Conservation (phyloP, 2,329 filamentous ascomycete species). For the Hypocreales sp. region DNA sequence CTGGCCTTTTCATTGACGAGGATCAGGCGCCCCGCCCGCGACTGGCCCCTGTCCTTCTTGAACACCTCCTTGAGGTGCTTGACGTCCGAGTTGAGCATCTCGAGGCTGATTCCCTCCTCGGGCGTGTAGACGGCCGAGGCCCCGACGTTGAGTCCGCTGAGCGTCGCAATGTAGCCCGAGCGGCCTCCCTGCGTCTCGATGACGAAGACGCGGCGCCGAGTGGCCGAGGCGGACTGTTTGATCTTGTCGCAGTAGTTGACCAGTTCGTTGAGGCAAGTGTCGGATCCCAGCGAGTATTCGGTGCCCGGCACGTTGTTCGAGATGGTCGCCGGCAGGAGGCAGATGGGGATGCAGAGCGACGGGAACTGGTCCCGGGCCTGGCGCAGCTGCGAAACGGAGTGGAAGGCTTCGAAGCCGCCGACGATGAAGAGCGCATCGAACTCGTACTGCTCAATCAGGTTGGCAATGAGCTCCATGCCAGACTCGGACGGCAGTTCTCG, state of each 20-base stretch:
- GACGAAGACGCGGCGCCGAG: constrained; percentile 85
- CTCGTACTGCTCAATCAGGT: constrained; percentile 70
- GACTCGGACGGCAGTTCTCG: constrained; percentile 76
- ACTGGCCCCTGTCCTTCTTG: constrained; percentile 69
- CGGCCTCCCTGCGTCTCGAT: constrained; percentile 95
- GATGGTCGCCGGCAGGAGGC: constrained; percentile 86
- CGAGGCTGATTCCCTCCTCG: constrained; percentile 85
- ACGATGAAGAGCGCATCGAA: constrained; percentile 88
- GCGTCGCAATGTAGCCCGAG: constrained; percentile 83
- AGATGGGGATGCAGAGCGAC: constrained; percentile 83
- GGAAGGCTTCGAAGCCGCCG: constrained; percentile 94
- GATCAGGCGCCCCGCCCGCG: constrained; percentile 81
- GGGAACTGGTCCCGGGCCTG: constrained; percentile 65
- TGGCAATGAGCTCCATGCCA: constrained; percentile 69
- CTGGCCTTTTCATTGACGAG: constrained; percentile 94
- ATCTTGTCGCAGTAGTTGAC: constrained; percentile 95
- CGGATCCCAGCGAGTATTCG: constrained; percentile 91
- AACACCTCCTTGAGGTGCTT: constrained; percentile 79
- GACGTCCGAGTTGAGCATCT: constrained; percentile 86
- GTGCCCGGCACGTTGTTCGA: constrained; percentile 98
- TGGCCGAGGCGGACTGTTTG: constrained; percentile 89
- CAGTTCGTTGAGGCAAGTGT: constrained; percentile 91
- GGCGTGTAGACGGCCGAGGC: constrained; percentile 91
- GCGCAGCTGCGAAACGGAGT: constrained; percentile 74
- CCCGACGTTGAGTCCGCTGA: constrained; percentile 82